Evolutionary conservation across 2,329 filamentous ascomycete species (phyloP), one percentile per base, ranked within the genome.

Genomic region (Podosphaera fusca): DNA sequence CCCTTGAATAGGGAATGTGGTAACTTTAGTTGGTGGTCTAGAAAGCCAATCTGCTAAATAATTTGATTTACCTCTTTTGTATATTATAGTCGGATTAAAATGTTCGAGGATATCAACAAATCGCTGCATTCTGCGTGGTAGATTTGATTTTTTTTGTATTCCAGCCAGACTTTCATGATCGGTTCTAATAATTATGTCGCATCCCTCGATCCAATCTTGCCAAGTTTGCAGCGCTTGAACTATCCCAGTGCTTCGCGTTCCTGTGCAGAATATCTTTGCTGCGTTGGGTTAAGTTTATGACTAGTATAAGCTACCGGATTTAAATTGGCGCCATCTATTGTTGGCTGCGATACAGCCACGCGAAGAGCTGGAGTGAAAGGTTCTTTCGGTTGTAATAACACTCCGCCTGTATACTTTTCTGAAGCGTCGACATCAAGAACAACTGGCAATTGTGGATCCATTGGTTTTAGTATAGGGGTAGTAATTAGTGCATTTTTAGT

Each of bases 41-140:
- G 52, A 54, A 8, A 54, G 12, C 35, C 52, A n/a, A 38, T 54
- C 52, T 2, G 52, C 52, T 29, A 54, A 42, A 54, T 40, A 14
- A 31, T 54, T 54, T 2, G 21, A 54, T 54, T 54, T 54, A 14
- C 12, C 34, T 42, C 7, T 54, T 31, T 42, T 54, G 2, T 54
- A 54, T 10, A 54, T 35, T 52, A 57, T 54, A n/a, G 33, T 51
- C 42, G 55, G 45, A 52, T 54, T n/a, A 31, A 54, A 30, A 40
- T 56, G 10, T 45, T 49, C 55, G 36, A 51, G 29, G 29, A 56
- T 34, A 9, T 56, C 55, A 7, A 51, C 14, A n/a, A 49, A 57
- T 33, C 49, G 29, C 30, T 50, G 40, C 29, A 55, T 51, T 7
- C 38, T 29, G 30, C 52, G 9, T 29, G 52, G 35, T 30, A 54